Percentiles rank a stretch among this genome's conserved stretches.
Conservation (phyloP, 2,329 filamentous ascomycete species). For the Fusarium succisae region DNA sequence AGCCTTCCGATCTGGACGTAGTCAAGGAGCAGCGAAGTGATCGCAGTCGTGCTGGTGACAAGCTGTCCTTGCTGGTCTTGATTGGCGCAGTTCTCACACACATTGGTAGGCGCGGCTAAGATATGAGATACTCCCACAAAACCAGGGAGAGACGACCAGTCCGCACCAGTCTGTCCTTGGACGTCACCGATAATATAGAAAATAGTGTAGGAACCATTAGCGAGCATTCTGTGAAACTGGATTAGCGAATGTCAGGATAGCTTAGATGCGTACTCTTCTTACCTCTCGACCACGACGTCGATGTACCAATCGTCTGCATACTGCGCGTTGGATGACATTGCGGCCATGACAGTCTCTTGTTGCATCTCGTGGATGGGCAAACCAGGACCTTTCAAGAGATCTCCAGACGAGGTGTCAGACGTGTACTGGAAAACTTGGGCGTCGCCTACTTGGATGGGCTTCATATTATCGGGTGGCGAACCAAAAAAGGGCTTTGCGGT, state of each 20-base stretch:
- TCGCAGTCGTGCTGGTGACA: accelerated
- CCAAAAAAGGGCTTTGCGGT: accelerated
- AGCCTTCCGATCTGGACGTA: background rate
- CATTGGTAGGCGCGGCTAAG: accelerated
- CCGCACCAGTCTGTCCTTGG: background rate
- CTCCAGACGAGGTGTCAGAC: background rate
- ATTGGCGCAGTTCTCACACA: accelerated
- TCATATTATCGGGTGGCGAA: accelerated
- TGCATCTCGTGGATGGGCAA: background rate
- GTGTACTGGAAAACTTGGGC: background rate
- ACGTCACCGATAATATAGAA: background rate
- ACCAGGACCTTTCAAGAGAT: background rate
- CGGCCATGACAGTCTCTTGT: background rate
- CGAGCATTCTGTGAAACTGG: background rate
- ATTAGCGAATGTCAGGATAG: accelerated
- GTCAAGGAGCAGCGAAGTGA: background rate
- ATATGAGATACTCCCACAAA: accelerated
- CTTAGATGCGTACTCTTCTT: accelerated
- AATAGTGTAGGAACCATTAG: background rate
- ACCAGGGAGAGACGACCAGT: background rate
- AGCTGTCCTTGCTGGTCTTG: accelerated
- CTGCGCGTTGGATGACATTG: background rate
- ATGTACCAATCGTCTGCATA: background rate
- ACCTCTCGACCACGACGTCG: background rate
- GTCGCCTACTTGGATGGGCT: background rate